Evolutionary conservation across 1,284 basidiomycete genomes (phyloP), one percentile per base, ranked within the genome.

Genomic region (Pterulicium gracile): DNA sequence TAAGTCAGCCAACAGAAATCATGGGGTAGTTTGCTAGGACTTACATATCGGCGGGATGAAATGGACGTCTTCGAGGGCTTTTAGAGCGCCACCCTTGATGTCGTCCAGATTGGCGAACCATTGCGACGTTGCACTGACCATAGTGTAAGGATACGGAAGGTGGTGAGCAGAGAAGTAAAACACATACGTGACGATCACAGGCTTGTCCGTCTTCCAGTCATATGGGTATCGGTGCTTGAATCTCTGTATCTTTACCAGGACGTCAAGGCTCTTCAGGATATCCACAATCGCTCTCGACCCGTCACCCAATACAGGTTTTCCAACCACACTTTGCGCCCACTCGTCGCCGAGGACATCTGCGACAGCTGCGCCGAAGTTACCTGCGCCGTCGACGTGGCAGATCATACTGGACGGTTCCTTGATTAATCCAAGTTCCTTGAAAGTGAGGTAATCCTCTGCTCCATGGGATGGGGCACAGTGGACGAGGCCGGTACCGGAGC

Each of bases 381-480:
- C 95, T n/a, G 77, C 74, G 2, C 70, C 73, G 45, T 95, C 85
- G 18, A 99, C 87, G 45, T 94, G 89, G 53, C 88, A 93, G 5
- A 80, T 43, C 50, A 83, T 66, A 19, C 63, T 63, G 2, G 64
- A 54, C 4, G 65, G 59, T 22, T 55, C 56, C 4, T 65, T 59
- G 13, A 79, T 58, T 7, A 79, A 65, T 17, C 67, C 71, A 2
- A 73, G 62, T 21, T 64, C 51, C 46, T 71, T 73, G 65, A 88
- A 90, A 2, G 78, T 72, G 18, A 75, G 70, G 58, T 97, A 98
- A 61, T 99, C 96, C 53, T 99, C 95, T 12, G 79, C 75, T 22
- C 95, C 95, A 55, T 98, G 96, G 0, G 91, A 93, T 3, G 95
- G 94, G 0, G 95, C 95, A 51, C 86, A 90, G 59, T 98, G 95